A percentile compares a stretch with the other conserved stretches of the same genome.
phyloP scores from a whole-genome alignment of 805 yeast species.

The Candida suzukii region DNA sequence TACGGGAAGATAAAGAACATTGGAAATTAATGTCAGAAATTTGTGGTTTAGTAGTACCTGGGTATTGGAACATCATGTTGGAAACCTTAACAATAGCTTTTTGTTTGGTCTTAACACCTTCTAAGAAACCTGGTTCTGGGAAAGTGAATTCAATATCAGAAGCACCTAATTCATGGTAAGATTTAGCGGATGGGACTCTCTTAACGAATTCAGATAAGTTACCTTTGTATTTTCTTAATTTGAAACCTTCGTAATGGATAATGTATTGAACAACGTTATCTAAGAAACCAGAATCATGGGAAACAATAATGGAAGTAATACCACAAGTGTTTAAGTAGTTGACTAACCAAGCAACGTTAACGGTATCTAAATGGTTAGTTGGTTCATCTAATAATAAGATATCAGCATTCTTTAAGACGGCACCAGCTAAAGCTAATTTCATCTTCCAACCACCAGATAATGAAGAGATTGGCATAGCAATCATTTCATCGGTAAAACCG shows the following conservation, averaged over 20 bases:
- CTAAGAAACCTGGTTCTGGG: slow-evolving; percentile 99
- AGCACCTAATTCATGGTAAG: slow-evolving; percentile 98
- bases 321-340: slow-evolving; percentile 99
- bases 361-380: slow-evolving; percentile 99
- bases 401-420: slow-evolving; percentile 97
- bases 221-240: slow-evolving; percentile 99
- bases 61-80: slow-evolving; percentile 98
- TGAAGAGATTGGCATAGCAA: slow-evolving; percentile 87
- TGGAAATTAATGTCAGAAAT: slow-evolving; percentile 89
- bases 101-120: slow-evolving; percentile 99
- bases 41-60: slow-evolving; percentile 98
- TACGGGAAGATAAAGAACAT: slow-evolving; percentile 98
- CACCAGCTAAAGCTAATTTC: slow-evolving; percentile 99
- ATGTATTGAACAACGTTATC: slow-evolving; percentile 96
- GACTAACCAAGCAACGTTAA: slow-evolving; percentile 99
- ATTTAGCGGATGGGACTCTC: slow-evolving; percentile 97
- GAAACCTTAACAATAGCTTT: slow-evolving; percentile 98
- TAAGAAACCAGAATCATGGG: slow-evolving; percentile 99
- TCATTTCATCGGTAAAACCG: slow-evolving; percentile 92
- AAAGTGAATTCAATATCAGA: slow-evolving; percentile 93
- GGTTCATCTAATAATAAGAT: slow-evolving; percentile 98
- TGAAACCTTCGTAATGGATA: slow-evolving; percentile 99
- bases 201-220: slow-evolving; percentile 97
- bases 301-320: slow-evolving; percentile 95
- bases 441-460: slow-evolving; percentile 99